Evolutionary conservation across 805 yeast species (phyloP).

Genomic region (Grigorovia transvaalensis): DNA sequence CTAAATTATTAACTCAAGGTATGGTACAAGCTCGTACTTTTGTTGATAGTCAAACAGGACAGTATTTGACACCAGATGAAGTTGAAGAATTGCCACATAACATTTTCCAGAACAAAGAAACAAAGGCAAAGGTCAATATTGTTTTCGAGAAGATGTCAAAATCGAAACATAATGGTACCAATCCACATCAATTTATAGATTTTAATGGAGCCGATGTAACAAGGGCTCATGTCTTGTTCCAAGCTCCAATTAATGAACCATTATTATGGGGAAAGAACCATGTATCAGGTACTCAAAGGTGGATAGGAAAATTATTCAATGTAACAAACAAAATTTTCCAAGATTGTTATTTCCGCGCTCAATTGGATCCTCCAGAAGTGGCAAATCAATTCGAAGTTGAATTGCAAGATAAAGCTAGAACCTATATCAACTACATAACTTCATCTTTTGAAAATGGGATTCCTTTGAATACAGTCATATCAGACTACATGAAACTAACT

Average conservation of each 20-base stretch:
- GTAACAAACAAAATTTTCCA: slow-evolving; percentile 3
- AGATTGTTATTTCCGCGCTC: background rate
- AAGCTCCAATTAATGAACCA: slow-evolving; percentile 76
- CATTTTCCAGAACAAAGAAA: slow-evolving; percentile 30
- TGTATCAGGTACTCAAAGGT: slow-evolving; percentile 78
- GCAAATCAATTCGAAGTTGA: slow-evolving; percentile 37
- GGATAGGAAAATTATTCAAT: slow-evolving; percentile 55
- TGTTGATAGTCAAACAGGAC: slow-evolving; percentile 58
- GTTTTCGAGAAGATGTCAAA: slow-evolving; percentile 92
- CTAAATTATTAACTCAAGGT: slow-evolving; percentile 79
- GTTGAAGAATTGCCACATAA: slow-evolving; percentile 40
- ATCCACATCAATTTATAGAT: slow-evolving; percentile 66
- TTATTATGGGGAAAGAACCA: slow-evolving; percentile 85
- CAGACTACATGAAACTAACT: slow-evolving; percentile 82
- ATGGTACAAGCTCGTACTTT: slow-evolving; percentile 95
- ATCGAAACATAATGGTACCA: slow-evolving; percentile 90
- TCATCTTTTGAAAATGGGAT: slow-evolving; percentile 9
- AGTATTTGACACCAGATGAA: slow-evolving; percentile 74
- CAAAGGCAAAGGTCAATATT: slow-evolving; percentile 43
- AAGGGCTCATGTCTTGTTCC: slow-evolving; percentile 85
- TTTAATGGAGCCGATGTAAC: slow-evolving; percentile 89
- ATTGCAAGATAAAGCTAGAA: slow-evolving; percentile 49
- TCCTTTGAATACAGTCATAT: slow-evolving; percentile 73
- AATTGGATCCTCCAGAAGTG: slow-evolving; percentile 5
- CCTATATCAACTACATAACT: slow-evolving; percentile 39